Conservation (phyloP, 1,284 basidiomycete genomes). For the Austropuccinia psidii region DNA sequence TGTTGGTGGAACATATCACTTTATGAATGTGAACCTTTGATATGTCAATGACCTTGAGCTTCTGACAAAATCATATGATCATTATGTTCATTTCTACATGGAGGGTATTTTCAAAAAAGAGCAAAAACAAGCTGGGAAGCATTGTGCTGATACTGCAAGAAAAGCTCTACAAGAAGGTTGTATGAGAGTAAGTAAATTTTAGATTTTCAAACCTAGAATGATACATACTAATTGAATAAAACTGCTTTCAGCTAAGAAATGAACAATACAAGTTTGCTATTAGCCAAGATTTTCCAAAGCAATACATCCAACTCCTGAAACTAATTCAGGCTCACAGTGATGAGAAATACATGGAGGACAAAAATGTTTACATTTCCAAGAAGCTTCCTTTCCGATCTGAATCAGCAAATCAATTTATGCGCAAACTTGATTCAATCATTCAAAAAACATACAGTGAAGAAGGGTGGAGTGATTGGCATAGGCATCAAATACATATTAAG, state of each 20-base stretch:
- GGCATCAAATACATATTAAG: not conserved
- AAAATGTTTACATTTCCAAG: not conserved
- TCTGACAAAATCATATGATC: not conserved
- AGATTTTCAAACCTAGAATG: not conserved
- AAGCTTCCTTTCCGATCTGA: too few species aligned
- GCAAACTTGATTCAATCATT: too few species aligned
- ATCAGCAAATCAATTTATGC: too few species aligned
- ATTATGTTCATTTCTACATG: constrained; percentile 8
- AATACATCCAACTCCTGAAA: not conserved
- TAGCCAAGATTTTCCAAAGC: not conserved
- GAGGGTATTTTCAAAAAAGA: not conserved
- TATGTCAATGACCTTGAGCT: not conserved
- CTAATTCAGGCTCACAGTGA: constrained; percentile 4
- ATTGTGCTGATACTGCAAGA: not conserved
- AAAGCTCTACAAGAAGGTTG: not conserved
- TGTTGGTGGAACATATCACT: not conserved
- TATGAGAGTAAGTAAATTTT: not conserved
- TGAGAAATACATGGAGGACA: not conserved
- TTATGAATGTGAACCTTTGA: not conserved
- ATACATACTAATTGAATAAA: not conserved
- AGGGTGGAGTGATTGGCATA: too few species aligned
- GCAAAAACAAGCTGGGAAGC: not conserved
- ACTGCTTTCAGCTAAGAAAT: not conserved
- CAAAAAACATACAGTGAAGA: too few species aligned
- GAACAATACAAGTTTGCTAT: not conserved